Evolutionary conservation across 2,329 filamentous ascomycete species (phyloP).

Genomic region (Sporothrix brunneoviolacea): DNA sequence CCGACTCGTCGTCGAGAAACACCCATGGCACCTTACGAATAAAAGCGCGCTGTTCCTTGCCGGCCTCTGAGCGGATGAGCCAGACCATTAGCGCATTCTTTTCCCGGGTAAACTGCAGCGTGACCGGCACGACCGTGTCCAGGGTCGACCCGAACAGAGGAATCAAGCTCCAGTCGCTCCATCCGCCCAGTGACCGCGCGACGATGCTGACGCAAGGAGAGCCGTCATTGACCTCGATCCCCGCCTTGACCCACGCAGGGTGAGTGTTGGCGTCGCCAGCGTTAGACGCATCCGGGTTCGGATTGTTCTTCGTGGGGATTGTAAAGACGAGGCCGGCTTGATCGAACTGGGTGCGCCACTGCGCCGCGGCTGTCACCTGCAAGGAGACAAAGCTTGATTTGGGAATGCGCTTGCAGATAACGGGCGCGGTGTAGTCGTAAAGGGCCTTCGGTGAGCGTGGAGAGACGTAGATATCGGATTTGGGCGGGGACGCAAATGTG

Average conservation of each 20-base stretch:
- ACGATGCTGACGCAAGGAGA: conserved; percentile 14
- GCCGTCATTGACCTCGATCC: conserved; percentile 17
- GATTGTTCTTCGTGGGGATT: conserved; percentile 11
- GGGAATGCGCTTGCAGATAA: conserved; percentile 8
- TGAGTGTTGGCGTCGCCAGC: not conserved
- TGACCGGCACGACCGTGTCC: conserved; percentile 1
- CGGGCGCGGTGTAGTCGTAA: conserved; percentile 13
- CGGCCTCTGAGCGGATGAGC: not conserved
- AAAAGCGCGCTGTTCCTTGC: not conserved
- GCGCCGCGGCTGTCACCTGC: conserved; percentile 9
- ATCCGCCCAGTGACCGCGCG: conserved; percentile 7
- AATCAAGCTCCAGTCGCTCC: conserved; percentile 17
- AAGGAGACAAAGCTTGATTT: conserved; percentile 9
- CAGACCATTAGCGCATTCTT: conserved; percentile 16
- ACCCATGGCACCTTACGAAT: conserved; percentile 20
- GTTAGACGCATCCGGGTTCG: conserved; percentile 1
- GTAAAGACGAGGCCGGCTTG: conserved; percentile 16
- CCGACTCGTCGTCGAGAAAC: conserved; percentile 12
- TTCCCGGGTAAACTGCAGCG: conserved; percentile 12
- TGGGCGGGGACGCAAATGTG: conserved; percentile 12
- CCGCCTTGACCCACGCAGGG: conserved; percentile 19
- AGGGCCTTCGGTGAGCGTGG: conserved; percentile 6
- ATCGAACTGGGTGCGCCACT: conserved; percentile 16
- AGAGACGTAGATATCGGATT: conserved; percentile 17
- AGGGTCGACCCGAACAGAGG: conserved; percentile 9